Evolutionary conservation across 2,329 filamentous ascomycete genomes (phyloP).

Genomic region (Lecanoromycetidae sp.): DNA sequence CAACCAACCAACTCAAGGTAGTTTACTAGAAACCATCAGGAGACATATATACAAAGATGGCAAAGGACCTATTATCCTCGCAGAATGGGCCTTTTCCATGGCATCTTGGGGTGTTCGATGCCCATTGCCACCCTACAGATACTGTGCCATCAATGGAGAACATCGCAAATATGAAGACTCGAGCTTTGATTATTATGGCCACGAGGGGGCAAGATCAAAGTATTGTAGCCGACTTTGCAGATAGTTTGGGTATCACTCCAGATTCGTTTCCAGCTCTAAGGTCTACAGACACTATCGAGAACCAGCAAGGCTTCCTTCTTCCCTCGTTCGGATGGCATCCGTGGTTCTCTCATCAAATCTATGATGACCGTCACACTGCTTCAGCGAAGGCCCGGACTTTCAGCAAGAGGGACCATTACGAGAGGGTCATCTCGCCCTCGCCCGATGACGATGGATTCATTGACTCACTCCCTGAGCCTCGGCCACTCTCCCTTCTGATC

Average conservation of each 20-base stretch:
- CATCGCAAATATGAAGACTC: conserved; percentile 46
- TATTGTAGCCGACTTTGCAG: conserved; percentile 41
- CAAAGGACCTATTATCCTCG: neutral
- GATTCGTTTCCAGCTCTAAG: conserved; percentile 7
- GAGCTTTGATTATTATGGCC: conserved; percentile 49
- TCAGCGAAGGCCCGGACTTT: conserved; percentile 22
- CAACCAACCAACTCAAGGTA: neutral
- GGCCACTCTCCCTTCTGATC: conserved; percentile 41
- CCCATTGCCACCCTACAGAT: conserved; percentile 56
- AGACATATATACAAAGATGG: neutral
- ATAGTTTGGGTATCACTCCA: conserved; percentile 27
- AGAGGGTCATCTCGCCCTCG: conserved; percentile 38
- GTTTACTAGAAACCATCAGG: neutral
- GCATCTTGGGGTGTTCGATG: conserved; percentile 50
- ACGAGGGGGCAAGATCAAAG: conserved; percentile 50
- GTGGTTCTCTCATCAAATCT: conserved; percentile 54
- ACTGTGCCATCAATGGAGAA: conserved; percentile 44
- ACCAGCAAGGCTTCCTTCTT: conserved; percentile 35
- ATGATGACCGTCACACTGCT: conserved; percentile 28
- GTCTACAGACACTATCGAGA: conserved; percentile 17
- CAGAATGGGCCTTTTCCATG: conserved; percentile 39
- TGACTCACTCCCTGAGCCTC: conserved; percentile 40
- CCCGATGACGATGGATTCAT: conserved; percentile 36
- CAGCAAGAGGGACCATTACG: conserved; percentile 40
- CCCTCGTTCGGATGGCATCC: conserved; percentile 58